Base-by-base conservation (phyloP, 495 filamentous ascomycete species). In the Aspergillus sparsus region DNA sequence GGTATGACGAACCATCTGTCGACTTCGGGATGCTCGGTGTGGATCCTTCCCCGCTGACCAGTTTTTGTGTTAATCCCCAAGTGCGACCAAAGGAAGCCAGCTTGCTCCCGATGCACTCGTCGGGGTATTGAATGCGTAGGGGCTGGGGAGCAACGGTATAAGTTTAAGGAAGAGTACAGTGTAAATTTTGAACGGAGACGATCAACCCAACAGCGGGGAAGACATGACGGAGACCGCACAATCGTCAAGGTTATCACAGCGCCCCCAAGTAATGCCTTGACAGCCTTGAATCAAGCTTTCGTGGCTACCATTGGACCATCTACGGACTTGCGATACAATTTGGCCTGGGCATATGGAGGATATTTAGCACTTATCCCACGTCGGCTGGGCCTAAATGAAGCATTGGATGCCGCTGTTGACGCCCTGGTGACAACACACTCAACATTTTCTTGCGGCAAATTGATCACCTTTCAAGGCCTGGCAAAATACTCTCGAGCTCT, bases 81-180 rank as follows among this genome's bases (percentile, higher is more conserved):
- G 78, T 81, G 78, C 55, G 78, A 81, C 58, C 71, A 71, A 61
- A 66, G 65, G 53, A 69, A 63, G 49, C 77, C 76, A 6, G 8
- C 69, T 15, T 83, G 81, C 57, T 74, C 77, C 7, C 68, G 79
- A 65, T 83, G 81, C 59, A 49, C 70, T n/a, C 77, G 80, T 45
- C 65, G 80, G 9, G 67, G 70, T 15, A 66, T 82, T 7, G 52
- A 57, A 21, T 83, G 81, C 61, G 59, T 78, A 35, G 81, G 81
- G 5, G 75, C 74, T 6, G 81, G 80, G 34, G 64, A 77, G 59
- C 68, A 71, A 51, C 66, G 80, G 41, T 82, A 73, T 63, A 80
- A 79, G 61, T 83, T 83, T 65, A 69, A 75, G 57, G 65, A 78
- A 35, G 69, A 75, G 33, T 68, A 65, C 36, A 37, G 34, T 10